A percentile compares a stretch with the other conserved stretches of the same genome.
Conservation (phyloP, 768 basidiomycete species). For the Leccinum sublutescens region DNA sequence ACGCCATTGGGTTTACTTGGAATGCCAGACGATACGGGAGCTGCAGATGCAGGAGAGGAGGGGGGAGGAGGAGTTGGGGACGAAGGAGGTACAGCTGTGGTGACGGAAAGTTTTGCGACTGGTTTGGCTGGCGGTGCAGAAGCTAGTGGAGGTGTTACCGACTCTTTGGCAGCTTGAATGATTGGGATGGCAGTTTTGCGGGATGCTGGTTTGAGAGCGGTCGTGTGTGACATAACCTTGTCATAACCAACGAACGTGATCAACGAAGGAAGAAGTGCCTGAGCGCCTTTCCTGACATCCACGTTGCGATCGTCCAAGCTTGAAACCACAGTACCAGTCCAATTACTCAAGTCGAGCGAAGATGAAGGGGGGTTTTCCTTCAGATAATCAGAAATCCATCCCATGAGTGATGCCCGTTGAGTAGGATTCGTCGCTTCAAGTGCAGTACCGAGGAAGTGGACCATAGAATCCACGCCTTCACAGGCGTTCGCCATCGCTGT, state of each 20-base stretch:
- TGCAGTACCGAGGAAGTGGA: conserved; percentile 71
- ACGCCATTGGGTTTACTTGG: conserved; percentile 58
- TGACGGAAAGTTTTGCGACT: conserved; percentile 22
- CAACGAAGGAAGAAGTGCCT: conserved; percentile 73
- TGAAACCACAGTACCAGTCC: conserved; percentile 62
- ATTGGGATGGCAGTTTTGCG: conserved; percentile 79
- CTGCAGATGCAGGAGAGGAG: conserved; percentile 43
- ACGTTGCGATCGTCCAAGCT: conserved; percentile 88
- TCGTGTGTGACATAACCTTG: conserved; percentile 82
- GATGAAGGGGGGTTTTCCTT: conserved; percentile 57
- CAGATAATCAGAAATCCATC: conserved; percentile 81
- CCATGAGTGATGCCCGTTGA: conserved; percentile 74
- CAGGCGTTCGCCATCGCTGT: conserved; percentile 82
- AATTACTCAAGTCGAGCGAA: conserved; percentile 64
- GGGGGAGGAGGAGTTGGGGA: conserved; percentile 45
- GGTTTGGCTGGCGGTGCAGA: conserved; percentile 32
- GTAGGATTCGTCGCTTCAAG: conserved; percentile 87
- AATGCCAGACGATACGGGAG: conserved; percentile 28
- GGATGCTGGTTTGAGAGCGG: conserved; percentile 88
- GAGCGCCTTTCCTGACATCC: conserved; percentile 91
- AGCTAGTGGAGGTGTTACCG: conserved; percentile 34
- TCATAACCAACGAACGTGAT: conserved; percentile 78
- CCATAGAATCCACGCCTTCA: conserved; percentile 81
- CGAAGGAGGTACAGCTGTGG: conserved; percentile 22
- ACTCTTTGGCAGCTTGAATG: conserved; percentile 76